phyloP scores from a whole-genome alignment of 2,329 filamentous ascomycete species.

The Leptoxyphium fumago region DNA sequence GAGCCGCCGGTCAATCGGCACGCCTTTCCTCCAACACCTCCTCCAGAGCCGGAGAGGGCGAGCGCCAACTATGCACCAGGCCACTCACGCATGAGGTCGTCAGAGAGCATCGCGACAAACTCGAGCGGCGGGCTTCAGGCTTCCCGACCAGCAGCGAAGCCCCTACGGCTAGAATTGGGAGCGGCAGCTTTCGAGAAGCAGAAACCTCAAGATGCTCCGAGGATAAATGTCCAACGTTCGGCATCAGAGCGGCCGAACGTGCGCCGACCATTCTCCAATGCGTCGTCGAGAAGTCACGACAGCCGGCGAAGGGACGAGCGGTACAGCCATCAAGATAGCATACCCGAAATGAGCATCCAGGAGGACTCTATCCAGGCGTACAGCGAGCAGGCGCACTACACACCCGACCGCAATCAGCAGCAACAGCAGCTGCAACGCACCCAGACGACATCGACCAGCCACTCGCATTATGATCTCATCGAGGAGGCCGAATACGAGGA shows the following conservation, averaged over 20 bases:
- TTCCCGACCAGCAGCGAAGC: slow-evolving; percentile 31
- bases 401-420: slow-evolving; percentile 6
- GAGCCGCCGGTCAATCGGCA: slow-evolving; percentile 67
- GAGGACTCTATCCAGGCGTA: slow-evolving; percentile 23
- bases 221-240: slow-evolving; percentile 23
- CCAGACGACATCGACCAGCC: slow-evolving; percentile 16
- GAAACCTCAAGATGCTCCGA: slow-evolving; percentile 9
- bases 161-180: slow-evolving; percentile 33
- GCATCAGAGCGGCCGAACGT: slow-evolving; percentile 26
- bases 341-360: slow-evolving; percentile 49
- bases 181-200: slow-evolving; percentile 33
- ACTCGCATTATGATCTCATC: slow-evolving; percentile 45
- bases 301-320: slow-evolving; percentile 37
- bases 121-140: slow-evolving; percentile 13
- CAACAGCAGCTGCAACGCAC: slow-evolving; percentile 5
- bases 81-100: slow-evolving; percentile 15
- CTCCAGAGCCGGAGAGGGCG: slow-evolving; percentile 61
- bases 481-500: slow-evolving; percentile 68
- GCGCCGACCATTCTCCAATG: slow-evolving; percentile 3
- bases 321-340: slow-evolving; percentile 38
- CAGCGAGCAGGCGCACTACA: slow-evolving; percentile 8
- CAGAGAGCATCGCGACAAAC: slow-evolving; percentile 33
- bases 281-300: slow-evolving; percentile 6
- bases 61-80: slow-evolving; percentile 8
- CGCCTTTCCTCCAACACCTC: slow-evolving; percentile 94